phyloP scores from a whole-genome alignment of 106 monocot species.

The Amphibolis antarctica region DNA sequence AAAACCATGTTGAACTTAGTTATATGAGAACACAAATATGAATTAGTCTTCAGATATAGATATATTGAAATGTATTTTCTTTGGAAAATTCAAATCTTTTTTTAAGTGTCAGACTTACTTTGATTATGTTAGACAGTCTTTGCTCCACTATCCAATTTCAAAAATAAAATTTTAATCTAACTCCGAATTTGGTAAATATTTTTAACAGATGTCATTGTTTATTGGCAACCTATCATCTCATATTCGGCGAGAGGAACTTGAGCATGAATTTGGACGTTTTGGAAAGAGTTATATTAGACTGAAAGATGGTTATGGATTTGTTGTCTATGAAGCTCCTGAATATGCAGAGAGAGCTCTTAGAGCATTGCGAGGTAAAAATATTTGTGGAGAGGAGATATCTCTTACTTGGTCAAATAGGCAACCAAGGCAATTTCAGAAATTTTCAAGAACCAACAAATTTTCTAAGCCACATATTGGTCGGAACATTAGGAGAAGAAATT shows the following conservation, averaged over 20 bases:
- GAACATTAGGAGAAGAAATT: conserved; percentile 10
- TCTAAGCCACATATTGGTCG: conserved; percentile 25
- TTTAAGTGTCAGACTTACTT: too few species aligned
- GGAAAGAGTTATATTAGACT: conserved; percentile 34
- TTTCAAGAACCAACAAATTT: conserved; percentile 18
- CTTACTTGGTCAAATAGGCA: conserved; percentile 60
- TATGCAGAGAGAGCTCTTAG: conserved; percentile 55
- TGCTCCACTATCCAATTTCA: neutral
- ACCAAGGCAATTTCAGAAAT: conserved; percentile 28
- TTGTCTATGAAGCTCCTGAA: conserved; percentile 37
- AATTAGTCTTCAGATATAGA: too few species aligned
- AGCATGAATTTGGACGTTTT: conserved; percentile 49
- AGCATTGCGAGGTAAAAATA: conserved; percentile 33
- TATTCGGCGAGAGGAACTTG: conserved; percentile 39
- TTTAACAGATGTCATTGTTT: conserved; percentile 58
- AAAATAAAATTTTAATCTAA: neutral
- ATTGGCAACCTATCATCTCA: conserved; percentile 42
- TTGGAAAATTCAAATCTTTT: too few species aligned
- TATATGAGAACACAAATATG: too few species aligned
- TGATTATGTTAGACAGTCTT: too few species aligned
- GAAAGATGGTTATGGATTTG: conserved; percentile 75
- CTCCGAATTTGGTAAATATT: neutral
- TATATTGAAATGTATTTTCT: too few species aligned
- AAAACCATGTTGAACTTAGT: too few species aligned
- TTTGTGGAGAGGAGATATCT: conserved; percentile 46